Conservation (phyloP, 192 early-diverging fungal genomes). For the Mortierella alpina region DNA sequence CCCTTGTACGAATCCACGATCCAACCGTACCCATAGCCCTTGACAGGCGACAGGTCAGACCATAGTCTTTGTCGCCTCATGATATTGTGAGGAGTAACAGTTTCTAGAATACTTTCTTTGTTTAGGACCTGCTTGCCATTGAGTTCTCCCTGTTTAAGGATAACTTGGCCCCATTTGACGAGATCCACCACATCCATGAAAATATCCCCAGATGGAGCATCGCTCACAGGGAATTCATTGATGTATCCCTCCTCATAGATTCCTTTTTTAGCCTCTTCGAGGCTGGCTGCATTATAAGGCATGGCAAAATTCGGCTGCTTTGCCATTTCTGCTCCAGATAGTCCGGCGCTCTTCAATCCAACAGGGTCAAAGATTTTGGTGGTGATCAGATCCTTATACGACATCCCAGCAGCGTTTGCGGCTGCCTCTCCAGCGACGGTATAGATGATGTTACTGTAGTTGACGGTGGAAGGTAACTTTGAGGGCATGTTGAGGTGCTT, state of each 20-base stretch:
- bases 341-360: slow-evolving; percentile 7
- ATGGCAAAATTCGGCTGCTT: slow-evolving; percentile 8
- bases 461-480: not conserved
- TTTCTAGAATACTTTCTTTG: slow-evolving; percentile 2
- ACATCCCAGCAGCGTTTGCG: not conserved
- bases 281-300: not conserved
- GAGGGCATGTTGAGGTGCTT: not conserved
- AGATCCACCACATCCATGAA: slow-evolving; percentile 17
- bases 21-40: slow-evolving; percentile 1
- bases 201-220: slow-evolving; percentile 14
- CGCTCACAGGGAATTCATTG: not conserved
- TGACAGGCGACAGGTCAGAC: slow-evolving; percentile 4
- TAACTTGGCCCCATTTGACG: not conserved
- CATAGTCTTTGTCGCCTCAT: not conserved
- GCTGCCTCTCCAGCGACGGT: slow-evolving; percentile 22
- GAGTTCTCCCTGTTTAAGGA: slow-evolving; percentile 5
- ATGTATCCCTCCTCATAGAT: not conserved
- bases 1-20: slow-evolving; percentile 13
- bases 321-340: not conserved
- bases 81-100: slow-evolving; percentile 11
- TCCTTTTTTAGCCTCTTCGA: slow-evolving; percentile 8
- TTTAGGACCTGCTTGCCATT: slow-evolving; percentile 29
- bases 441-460: slow-evolving; percentile 27
- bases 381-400: slow-evolving; percentile 4
- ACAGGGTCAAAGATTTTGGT: slow-evolving; percentile 18